Conservation (phyloP, 352 stramenopile species). For the Phytophthora pisi region DNA sequence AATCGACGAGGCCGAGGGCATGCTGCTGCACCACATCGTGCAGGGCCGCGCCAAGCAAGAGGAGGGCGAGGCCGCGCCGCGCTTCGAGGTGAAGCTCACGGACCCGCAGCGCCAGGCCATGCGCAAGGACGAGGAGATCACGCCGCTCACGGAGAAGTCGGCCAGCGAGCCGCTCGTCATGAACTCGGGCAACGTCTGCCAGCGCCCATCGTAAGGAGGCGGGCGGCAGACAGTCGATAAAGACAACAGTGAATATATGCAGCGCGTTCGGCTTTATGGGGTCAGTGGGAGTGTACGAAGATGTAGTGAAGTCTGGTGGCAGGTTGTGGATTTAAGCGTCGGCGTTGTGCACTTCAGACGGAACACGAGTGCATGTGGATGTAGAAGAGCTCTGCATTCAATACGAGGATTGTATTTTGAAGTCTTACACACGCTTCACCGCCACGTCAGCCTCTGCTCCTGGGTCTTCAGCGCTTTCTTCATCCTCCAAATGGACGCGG, state of each 20-base stretch:
- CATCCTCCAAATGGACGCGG: constrained; percentile 13
- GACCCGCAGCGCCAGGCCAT: constrained; percentile 78
- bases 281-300: no score
- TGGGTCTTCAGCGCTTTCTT: not conserved
- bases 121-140: constrained; percentile 87
- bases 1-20: constrained; percentile 82
- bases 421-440: not conserved
- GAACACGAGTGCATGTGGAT: no score
- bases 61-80: constrained; percentile 35
- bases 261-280: no score
- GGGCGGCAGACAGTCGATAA: no score
- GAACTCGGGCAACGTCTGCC: constrained; percentile 81
- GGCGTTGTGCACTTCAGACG: no score
- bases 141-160: constrained; percentile 77
- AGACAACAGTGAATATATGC: no score
- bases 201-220: constrained; percentile 48
- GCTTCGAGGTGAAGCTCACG: constrained; percentile 80
- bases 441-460: not conserved
- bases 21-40: constrained; percentile 89
- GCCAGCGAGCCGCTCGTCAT: constrained; percentile 74
- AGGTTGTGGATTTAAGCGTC: not conserved
- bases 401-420: not conserved
- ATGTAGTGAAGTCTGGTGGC: not conserved
- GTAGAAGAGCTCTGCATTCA: not conserved
- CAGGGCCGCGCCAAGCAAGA: constrained; percentile 66